Evolutionary conservation across 2,329 filamentous ascomycete genomes (phyloP), one percentile per base, ranked within the genome.

Genomic region (Penicillium sp.): DNA sequence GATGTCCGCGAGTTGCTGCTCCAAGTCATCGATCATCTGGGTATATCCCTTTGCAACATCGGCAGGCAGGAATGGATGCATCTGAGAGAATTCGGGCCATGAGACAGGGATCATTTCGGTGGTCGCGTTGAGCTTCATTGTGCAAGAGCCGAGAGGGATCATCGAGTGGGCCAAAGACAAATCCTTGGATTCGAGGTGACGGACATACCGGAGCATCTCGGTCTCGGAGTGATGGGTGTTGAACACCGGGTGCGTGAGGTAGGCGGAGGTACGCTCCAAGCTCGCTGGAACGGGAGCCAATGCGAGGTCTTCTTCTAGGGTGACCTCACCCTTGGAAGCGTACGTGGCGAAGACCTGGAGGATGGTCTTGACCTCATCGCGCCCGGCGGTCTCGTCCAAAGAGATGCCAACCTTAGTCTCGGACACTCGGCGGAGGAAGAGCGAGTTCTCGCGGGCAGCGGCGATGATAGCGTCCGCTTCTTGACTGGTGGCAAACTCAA

Each of bases 121-220:
- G 3, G 93, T 95, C 47, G 91, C 91, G 76, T 97, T 97, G 57
- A 97, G 88, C 84, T 98, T 98, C 94, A 98, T 98, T 15, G 94
- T 98, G 83, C 94, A 98, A 1, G 94, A 97, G 21, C 94, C 94
- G 1, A 98, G 86, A 2, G 94, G 93, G 64, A 98, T 98, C 94
- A 98, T 98, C 17, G 93, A 97, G 80, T 98, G 94, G 2, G 93
- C 91, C 5, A 97, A 84, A 1, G 94, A 97, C 15, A 98, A 82
- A 75, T 98, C 94, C 82, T 96, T 97, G 55, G 93, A 96, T 76
- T 96, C 91, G 5, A 98, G 84, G 75, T 97, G 92, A 74, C 94
- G 85, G 70, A 98, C 97, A 80, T 98, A 98, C 48, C 94, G 90
- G 55, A 98, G 83, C 70, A 98, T 86, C 78, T 97, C 92, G 0